Evolutionary conservation across 2,329 filamentous ascomycete species (phyloP).

Genomic region (Fusarium sacchari): DNA sequence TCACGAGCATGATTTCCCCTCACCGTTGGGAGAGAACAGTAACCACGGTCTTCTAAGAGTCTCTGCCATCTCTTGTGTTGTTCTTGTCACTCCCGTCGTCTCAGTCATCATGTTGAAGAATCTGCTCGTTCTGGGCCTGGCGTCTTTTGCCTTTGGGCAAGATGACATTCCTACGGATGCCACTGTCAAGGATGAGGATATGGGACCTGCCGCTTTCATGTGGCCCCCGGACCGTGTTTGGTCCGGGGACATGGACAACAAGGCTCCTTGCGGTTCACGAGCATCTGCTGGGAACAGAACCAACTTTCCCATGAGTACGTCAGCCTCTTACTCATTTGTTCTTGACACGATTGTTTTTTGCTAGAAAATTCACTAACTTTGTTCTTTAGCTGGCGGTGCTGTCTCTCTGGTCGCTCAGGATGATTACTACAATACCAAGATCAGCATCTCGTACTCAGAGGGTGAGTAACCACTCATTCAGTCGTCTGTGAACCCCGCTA

Average conservation of each 20-base stretch:
- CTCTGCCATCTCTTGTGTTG: neutral
- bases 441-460: constrained; percentile 63
- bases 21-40: neutral
- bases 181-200: constrained; percentile 42
- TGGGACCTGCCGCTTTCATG: constrained; percentile 68
- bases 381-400: constrained; percentile 58
- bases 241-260: constrained; percentile 65
- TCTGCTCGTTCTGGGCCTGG: constrained; percentile 19
- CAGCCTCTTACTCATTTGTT: neutral
- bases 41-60: neutral
- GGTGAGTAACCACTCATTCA: constrained; percentile 46
- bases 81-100: neutral
- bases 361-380: neutral
- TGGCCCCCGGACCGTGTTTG: constrained; percentile 69
- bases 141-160: constrained; percentile 10
- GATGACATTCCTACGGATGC: constrained; percentile 19
- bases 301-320: constrained; percentile 62
- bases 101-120: constrained; percentile 17
- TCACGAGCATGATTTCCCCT: constrained; percentile 12
- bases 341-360: neutral
- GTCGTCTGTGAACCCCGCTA: neutral
- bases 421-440: constrained; percentile 63
- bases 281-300: constrained; percentile 61
- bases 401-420: constrained; percentile 67
- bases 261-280: constrained; percentile 65